Conservation (phyloP, 495 filamentous ascomycete genomes). For the Aspergillus baeticus region DNA sequence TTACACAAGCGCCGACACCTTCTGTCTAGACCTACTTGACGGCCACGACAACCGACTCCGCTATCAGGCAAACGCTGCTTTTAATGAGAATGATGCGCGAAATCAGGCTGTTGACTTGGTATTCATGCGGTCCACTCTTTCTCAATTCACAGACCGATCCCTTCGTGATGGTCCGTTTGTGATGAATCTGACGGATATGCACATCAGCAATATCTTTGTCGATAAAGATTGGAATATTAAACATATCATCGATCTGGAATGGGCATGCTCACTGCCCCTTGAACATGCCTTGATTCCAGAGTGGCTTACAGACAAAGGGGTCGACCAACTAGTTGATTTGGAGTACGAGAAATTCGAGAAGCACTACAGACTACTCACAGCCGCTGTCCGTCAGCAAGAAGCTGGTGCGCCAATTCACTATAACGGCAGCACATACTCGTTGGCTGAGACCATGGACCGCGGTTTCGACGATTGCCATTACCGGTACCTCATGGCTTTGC, state of each 20-base stretch:
- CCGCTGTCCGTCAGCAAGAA: too few species aligned
- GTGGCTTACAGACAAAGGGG: constrained; percentile 26
- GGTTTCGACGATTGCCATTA: too few species aligned
- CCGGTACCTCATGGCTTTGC: too few species aligned
- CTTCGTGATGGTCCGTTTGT: constrained; percentile 25
- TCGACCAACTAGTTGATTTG: too few species aligned
- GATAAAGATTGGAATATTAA: constrained; percentile 27
- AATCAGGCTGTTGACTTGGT: constrained; percentile 24
- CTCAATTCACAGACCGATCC: constrained; percentile 20
- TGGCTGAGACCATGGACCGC: too few species aligned
- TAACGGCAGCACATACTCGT: too few species aligned
- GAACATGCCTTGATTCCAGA: constrained; percentile 28
- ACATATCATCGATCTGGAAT: constrained; percentile 24
- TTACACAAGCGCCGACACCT: constrained; percentile 25
- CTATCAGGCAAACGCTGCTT: constrained; percentile 28
- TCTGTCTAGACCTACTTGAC: constrained; percentile 25
- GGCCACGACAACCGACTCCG: constrained; percentile 31
- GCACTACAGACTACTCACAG: too few species aligned
- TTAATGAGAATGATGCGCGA: constrained; percentile 23
- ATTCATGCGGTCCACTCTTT: constrained; percentile 25
- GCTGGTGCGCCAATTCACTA: too few species aligned
- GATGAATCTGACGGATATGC: constrained; percentile 23
- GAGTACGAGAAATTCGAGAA: too few species aligned
- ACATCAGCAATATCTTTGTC: constrained; percentile 36
- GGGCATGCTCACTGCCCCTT: constrained; percentile 23